These are phyloP conservation scores for Macrolepiota albuminosa DNA, from an alignment of 768 basidiomycete species.

Conservation along the genomic window DNA sequence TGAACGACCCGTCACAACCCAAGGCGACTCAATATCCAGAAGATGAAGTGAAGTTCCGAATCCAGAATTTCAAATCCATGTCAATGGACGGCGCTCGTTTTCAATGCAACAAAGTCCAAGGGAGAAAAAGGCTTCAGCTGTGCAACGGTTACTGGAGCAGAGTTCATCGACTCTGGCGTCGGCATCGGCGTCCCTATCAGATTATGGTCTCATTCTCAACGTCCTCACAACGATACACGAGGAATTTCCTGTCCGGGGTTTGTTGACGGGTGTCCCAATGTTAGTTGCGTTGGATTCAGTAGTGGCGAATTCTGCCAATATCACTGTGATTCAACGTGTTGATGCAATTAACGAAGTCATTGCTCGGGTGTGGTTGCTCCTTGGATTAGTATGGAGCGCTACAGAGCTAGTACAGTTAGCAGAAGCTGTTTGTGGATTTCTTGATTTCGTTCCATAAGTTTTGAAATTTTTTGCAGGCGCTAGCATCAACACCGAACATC, in stretches of 20 bases:
- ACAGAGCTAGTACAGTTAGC: constrained; percentile 47
- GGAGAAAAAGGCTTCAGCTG: constrained; percentile 51
- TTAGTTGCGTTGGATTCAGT: constrained; percentile 66
- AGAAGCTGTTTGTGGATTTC: constrained; percentile 42
- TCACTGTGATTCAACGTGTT: constrained; percentile 36
- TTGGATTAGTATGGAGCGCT: constrained; percentile 72
- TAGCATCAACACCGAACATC: constrained; percentile 31
- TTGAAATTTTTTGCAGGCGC: constrained; percentile 32
- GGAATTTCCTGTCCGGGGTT: constrained; percentile 66
- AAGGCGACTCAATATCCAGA: constrained; percentile 27
- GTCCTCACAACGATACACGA: constrained; percentile 66
- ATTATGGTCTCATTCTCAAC: constrained; percentile 68
- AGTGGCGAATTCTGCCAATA: constrained; percentile 38
- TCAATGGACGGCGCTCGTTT: constrained; percentile 42
- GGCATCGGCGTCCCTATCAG: constrained; percentile 59
- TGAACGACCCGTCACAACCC: constrained; percentile 22
- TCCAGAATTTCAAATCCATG: constrained; percentile 26
- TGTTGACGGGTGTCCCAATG: constrained; percentile 84
- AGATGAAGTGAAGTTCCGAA: constrained; percentile 23
- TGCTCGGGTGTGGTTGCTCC: constrained; percentile 56
- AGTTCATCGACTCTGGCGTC: constrained; percentile 37
- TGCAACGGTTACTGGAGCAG: constrained; percentile 47
- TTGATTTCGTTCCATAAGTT: constrained; percentile 5
- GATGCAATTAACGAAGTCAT: constrained; percentile 60
- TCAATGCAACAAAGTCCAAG: constrained; percentile 40